Evolutionary conservation across 164 flowering plant species (phyloP).

Genomic region (Liriodendron chinense): DNA sequence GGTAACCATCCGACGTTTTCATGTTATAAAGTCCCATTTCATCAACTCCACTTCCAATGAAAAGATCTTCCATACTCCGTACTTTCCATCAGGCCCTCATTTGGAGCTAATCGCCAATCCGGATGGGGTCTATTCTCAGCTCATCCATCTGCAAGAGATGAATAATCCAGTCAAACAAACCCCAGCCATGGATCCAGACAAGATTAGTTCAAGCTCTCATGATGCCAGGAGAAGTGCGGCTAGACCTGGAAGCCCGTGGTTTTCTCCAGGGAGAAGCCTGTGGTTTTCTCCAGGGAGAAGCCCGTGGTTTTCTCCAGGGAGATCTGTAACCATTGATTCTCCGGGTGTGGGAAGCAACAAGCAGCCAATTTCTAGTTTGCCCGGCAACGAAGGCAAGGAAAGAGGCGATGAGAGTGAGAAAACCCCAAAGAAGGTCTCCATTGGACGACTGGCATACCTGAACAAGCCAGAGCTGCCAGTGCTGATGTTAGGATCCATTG

Average conservation of each 20-base stretch:
- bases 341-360: conserved; percentile 24
- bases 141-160: conserved; percentile 52
- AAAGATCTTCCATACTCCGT: too few relatives aligned
- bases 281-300: conserved; percentile 12
- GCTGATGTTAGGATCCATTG: conserved; percentile 43
- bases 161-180: conserved; percentile 18
- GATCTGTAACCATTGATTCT: conserved; percentile 37
- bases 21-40: background rate
- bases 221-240: conserved; percentile 14
- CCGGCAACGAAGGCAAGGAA: conserved; percentile 11
- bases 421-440: conserved; percentile 26
- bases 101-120: conserved; percentile 46
- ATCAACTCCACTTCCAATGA: too few relatives aligned
- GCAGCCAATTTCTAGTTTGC: conserved; percentile 28
- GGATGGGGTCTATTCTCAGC: conserved; percentile 59
- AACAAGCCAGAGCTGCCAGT: conserved; percentile 60
- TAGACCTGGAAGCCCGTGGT: conserved; percentile 31
- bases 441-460: conserved; percentile 42
- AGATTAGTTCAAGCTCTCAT: background rate
- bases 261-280: conserved; percentile 12
- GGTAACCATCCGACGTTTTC: conserved; percentile 23
- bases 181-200: conserved; percentile 5
- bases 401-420: conserved; percentile 5
- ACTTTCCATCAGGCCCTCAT: conserved; percentile 47
- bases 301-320: conserved; percentile 7